Evolutionary conservation across 352 stramenopile genomes (phyloP), one percentile per base, ranked within the genome.

Genomic region (Globisporangium radiosum): DNA sequence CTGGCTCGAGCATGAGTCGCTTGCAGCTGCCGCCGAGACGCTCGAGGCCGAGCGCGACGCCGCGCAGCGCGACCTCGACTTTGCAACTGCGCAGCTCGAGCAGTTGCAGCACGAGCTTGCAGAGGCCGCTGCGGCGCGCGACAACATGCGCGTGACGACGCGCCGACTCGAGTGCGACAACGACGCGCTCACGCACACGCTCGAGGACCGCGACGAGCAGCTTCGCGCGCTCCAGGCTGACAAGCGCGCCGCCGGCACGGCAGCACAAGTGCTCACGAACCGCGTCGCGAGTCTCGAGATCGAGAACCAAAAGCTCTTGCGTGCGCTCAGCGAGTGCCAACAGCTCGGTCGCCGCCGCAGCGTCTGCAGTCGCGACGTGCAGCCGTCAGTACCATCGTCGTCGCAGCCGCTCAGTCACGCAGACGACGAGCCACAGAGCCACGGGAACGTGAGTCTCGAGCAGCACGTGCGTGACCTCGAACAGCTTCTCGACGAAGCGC

Each of bases 401-500:
- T 5, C 47, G 45, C 43, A 49, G 5, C 15, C 33, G 4, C 9
- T 47, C 11, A 13, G 58, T 7, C 11, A 44, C 52, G 25, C 25
- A 33, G 45, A 61, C 15, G 59, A 44, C 45, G 36, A 40, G 49
- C 39, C 47, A 14, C 47, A 54, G 33, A 47, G 15, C 5, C 47
- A 56, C 5, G 43, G 40, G 11, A 39, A n/a, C 40, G 49, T 33
- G 50, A 53, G 47, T 47, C 48, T 55, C 15, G 54, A 63, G 36
- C 66, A 53, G 10, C 54, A 65, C 2, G 61, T 69, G 19, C 52
- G 36, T 1, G 52, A 61, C 8, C 15, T 59, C 17, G 57, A 65
- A 33, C 54, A 68, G 25, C 56, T 85, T 33, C 60, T 85, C 25
- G 56, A 78, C 4, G 75, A 81, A 7, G 72, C 72, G 44, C 67